Conservation (phyloP, 257 asterid genomes). For the Solanum dulcamara region DNA sequence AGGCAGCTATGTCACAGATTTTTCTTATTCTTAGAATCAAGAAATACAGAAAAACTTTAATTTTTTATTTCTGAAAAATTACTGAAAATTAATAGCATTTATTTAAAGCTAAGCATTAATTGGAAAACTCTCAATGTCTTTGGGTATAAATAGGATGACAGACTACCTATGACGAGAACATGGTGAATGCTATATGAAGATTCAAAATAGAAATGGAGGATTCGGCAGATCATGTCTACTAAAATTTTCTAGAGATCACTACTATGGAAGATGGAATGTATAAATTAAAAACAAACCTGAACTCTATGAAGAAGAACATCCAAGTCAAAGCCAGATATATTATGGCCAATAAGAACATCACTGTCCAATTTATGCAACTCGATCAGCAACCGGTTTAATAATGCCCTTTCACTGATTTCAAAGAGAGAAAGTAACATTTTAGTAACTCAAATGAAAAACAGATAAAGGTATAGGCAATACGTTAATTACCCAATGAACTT, state of each 20-base stretch:
- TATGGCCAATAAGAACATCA: constrained; percentile 93
- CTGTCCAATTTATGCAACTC: constrained; percentile 85
- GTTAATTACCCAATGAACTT: constrained; percentile 13
- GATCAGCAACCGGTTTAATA: constrained; percentile 77
- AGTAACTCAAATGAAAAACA: background rate
- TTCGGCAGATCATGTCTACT: background rate
- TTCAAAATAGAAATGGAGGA: background rate
- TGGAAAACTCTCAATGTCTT: background rate
- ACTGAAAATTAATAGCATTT: background rate
- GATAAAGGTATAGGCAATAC: background rate
- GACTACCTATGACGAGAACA: background rate
- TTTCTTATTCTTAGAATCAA: background rate
- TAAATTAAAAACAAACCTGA: constrained; percentile 45
- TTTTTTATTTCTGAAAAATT: background rate
- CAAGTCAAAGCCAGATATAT: constrained; percentile 96
- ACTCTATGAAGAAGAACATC: constrained; percentile 95
- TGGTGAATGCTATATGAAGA: background rate
- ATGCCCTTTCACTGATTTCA: constrained; percentile 83
- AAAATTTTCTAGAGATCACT: background rate
- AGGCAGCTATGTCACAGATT: background rate
- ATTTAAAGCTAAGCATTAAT: background rate
- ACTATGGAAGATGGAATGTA: constrained; percentile 2
- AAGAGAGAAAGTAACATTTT: background rate
- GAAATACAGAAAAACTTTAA: background rate
- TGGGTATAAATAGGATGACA: background rate